phyloP scores from a whole-genome alignment of 2,329 filamentous ascomycete genomes.

The Aspergillus glaucus region DNA sequence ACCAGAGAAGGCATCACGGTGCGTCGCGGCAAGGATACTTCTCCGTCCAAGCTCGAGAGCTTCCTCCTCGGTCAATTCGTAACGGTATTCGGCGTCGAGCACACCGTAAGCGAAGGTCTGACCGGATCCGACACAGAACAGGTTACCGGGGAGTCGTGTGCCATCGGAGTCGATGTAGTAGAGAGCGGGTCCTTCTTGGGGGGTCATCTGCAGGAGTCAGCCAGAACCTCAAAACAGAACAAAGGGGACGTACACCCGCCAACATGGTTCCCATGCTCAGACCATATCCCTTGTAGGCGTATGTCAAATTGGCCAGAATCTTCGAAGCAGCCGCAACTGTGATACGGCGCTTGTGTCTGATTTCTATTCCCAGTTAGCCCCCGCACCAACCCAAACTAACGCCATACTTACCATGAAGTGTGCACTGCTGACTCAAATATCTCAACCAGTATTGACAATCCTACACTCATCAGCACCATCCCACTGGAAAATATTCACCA shows the following conservation, averaged over 20 bases:
- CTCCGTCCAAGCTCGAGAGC: slow-evolving; percentile 84
- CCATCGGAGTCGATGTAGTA: slow-evolving; percentile 99
- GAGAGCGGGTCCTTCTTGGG: slow-evolving; percentile 89
- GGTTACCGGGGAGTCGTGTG: slow-evolving; percentile 82
- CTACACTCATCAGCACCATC: slow-evolving; percentile 32
- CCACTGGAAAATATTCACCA: background rate
- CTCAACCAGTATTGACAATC: slow-evolving; percentile 99
- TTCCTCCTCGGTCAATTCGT: slow-evolving; percentile 79
- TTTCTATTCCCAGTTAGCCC: slow-evolving; percentile 45
- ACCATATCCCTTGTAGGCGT: slow-evolving; percentile 98
- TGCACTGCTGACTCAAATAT: slow-evolving; percentile 98
- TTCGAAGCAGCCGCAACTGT: slow-evolving; percentile 95
- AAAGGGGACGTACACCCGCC: slow-evolving; percentile 84
- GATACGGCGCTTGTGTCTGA: slow-evolving; percentile 98
- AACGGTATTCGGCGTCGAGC: slow-evolving; percentile 88
- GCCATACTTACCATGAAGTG: slow-evolving; percentile 62
- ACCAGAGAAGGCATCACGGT: slow-evolving; percentile 97
- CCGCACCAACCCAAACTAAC: background rate
- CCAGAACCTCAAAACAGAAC: background rate
- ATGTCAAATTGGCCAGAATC: slow-evolving; percentile 96
- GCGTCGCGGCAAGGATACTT: slow-evolving; percentile 92
- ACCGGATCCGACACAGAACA: slow-evolving; percentile 96
- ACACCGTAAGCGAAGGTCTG: slow-evolving; percentile 99
- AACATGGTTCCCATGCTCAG: slow-evolving; percentile 99
- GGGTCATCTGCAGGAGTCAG: slow-evolving; percentile 34